These are phyloP conservation scores for Chlamydomonas asymmetrica DNA, from an alignment of 139 green algal species.

Conservation along the genomic window DNA sequence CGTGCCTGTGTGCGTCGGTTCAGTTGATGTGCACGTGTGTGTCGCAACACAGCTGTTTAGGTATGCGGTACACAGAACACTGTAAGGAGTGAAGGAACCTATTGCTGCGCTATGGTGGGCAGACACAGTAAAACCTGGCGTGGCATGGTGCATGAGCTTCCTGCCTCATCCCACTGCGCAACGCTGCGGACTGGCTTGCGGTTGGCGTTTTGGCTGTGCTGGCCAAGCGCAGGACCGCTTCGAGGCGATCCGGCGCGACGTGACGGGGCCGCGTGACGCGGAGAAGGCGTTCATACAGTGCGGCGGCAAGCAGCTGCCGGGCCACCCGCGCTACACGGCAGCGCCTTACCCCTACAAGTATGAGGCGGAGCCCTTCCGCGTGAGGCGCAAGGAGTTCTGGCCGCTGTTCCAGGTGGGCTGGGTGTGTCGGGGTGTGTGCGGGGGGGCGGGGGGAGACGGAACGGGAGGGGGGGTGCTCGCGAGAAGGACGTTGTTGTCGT, in stretches of 20 bases:
- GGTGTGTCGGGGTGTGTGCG: too few species aligned
- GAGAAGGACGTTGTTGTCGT: too few species aligned
- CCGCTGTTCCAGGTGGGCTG: conserved; percentile 51
- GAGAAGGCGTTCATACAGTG: conserved; percentile 54
- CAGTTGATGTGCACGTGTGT: background rate
- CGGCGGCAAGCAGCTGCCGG: background rate
- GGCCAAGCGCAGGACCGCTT: conserved; percentile 57
- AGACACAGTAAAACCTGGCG: too few species aligned
- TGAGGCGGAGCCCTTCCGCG: conserved; percentile 65
- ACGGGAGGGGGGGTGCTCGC: too few species aligned
- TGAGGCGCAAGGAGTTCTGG: conserved; percentile 92
- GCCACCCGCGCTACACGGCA: conserved; percentile 31
- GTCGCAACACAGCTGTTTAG: too few species aligned
- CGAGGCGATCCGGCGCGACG: conserved; percentile 43
- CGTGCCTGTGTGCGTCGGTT: background rate
- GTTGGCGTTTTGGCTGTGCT: background rate
- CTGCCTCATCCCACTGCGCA: background rate
- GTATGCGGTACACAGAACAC: too few species aligned
- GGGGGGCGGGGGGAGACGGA: conserved; percentile 89
- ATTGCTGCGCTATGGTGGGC: too few species aligned
- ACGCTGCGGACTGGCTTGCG: background rate
- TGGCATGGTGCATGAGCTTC: too few species aligned
- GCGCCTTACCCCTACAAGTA: conserved; percentile 53
- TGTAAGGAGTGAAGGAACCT: too few species aligned
- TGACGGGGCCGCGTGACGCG: conserved; percentile 53